Base-by-base conservation (phyloP, 2,329 filamentous ascomycete species). In the Tolypocladium ovalisporum region DNA sequence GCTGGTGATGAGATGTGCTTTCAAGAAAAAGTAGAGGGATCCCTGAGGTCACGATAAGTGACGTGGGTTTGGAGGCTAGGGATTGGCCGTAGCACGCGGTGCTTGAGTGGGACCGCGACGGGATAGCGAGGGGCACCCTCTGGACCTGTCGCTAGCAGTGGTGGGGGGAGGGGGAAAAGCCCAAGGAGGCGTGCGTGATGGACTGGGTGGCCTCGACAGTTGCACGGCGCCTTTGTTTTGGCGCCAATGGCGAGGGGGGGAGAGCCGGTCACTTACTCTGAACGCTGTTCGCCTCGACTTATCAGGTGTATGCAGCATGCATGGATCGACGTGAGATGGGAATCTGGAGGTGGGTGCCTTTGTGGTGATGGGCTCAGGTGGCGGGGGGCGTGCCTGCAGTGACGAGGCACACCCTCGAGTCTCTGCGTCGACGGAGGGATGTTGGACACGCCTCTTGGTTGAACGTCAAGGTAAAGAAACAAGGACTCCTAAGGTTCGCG, bases 31-130 rank as follows among this genome's bases (percentile, higher is more conserved):
- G 29, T 37, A 29, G 54, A 49, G n/a, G 29, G 39, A 39, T 44
- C 39, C n/a, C 10, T 5, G 54, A 44, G 44, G 32, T 49, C 51
- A 34, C 39, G 42, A 40, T 39, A 17, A 51, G 17, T 52, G 57
- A 49, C 58, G 58, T 57, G 49, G 60, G 58, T 60, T 63, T 63
- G 62, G 62, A 62, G 61, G 64, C 61, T 62, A 65, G 63, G 64
- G 65, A 69, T 72, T 71, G 68, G 68, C 64, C 65, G 63, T 62
- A 60, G 62, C 62, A 59, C 64, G 62, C 62, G 62, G 60, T 73
- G 71, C 70, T 72, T 64, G 65, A 68, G 70, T 73, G 71, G 71
- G 64, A 68, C 68, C 67, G 60, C 58, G 61, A 60, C 58, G 56
- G 40, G 54, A 53, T 36, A 56, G 55, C 51, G 56, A 57, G 56